Percentiles rank a stretch among this genome's conserved stretches.
These are phyloP conservation scores for Irineochytrium annulatum DNA, from an alignment of 192 early-diverging fungal species.

Conservation along the genomic window DNA sequence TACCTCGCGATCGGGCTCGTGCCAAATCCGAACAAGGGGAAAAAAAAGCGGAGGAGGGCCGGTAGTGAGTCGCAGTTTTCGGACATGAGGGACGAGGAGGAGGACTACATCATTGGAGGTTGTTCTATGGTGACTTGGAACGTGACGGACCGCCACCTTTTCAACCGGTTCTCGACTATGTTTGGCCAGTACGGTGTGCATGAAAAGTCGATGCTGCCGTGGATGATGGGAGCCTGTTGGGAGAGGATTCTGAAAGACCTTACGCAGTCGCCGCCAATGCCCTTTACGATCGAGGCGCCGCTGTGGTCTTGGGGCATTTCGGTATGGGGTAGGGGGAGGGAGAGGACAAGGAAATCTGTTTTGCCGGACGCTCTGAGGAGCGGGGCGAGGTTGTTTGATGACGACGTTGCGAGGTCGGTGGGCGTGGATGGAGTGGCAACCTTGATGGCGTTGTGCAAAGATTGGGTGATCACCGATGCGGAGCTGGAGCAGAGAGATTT, in stretches of 20 bases:
- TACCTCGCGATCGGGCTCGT: neutral
- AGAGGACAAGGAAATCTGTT: neutral
- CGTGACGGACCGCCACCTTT: neutral
- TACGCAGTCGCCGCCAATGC: neutral
- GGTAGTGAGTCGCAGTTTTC: neutral
- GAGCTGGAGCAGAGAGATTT: neutral
- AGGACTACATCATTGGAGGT: slow-evolving; percentile 1
- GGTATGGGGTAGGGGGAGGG: neutral
- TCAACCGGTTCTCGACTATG: neutral
- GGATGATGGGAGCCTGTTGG: neutral
- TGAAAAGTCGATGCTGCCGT: neutral
- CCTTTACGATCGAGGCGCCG: neutral
- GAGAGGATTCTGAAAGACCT: neutral
- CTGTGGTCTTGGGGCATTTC: neutral
- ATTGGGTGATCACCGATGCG: neutral
- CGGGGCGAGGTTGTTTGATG: neutral
- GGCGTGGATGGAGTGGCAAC: neutral
- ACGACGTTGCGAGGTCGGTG: neutral
- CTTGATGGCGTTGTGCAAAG: neutral
- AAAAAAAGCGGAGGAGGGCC: neutral
- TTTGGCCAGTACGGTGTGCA: neutral
- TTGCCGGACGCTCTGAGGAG: neutral
- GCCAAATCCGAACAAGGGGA: neutral
- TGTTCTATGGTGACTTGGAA: neutral
- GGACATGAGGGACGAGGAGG: neutral